Evolutionary conservation across 306 rosid genomes (phyloP), one percentile per base, ranked within the genome.

Genomic region (Hippophae tibetana): DNA sequence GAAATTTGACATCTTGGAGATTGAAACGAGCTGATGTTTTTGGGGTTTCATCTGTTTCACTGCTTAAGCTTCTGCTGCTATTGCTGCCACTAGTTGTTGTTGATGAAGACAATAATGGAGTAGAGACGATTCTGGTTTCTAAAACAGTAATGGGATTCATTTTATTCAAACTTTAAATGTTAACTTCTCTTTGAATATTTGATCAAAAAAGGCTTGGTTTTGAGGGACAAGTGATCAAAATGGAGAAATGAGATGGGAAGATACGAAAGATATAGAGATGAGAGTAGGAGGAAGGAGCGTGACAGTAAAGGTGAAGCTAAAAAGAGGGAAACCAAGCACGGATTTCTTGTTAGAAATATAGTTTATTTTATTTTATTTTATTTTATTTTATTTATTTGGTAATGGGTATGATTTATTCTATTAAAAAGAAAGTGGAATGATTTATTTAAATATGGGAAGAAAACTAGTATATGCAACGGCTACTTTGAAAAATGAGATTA

Each of bases 21-120:
- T 71, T 61, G 48, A 84, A 76, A 1, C 69, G 70, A 7, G 43
- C 23, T 6, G 83, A 70, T 3, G 61, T 58, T 10, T 44, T 9
- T 1, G 78, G 86, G 68, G 75, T 85, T 1, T 85, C 96, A 6
- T 71, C 85, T 27, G 69, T 64, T 7, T 81, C 84, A 40, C 72
- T 69, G 65, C 81, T 49, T 7, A 47, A 12, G 54, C 45, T 66
- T 9, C 57, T 69, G 47, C 9, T 11, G 38, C 62, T 61, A 58
- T 42, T 56, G 48, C 9, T 62, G 56, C 68, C 68, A 10, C 60
- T 55, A 3, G 54, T 60, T 42, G 70, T 59, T 56, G 81, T 56
- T 47, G 79, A 12, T n/a, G 75, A 64, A 58, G 64, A 60, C 1
- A 78, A 58, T 14, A 83, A 72, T 52, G 83, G 89, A n/a, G 64